These are phyloP conservation scores for Penicillium dipodomyicola DNA, from an alignment of 495 filamentous ascomycete genomes.

Conservation along the genomic window DNA sequence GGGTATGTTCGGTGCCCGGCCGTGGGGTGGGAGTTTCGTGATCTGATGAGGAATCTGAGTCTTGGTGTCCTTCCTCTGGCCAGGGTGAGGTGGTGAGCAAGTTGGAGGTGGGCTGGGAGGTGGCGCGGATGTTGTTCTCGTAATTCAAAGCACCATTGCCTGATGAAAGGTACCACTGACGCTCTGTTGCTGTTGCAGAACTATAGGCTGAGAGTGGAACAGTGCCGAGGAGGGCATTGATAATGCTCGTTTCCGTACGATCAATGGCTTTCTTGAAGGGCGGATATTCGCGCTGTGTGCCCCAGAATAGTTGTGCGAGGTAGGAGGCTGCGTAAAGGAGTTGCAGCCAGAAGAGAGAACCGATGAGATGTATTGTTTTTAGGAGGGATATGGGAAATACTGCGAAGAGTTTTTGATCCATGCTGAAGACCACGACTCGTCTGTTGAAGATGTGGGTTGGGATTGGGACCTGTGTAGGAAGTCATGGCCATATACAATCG, in stretches of 20 bases:
- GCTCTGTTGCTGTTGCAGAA: slow-evolving; percentile 17
- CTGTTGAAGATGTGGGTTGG: too few species aligned
- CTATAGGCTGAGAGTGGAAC: slow-evolving; percentile 17
- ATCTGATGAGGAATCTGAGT: neutral
- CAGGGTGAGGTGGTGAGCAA: neutral
- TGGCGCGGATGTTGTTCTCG: neutral
- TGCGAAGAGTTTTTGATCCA: slow-evolving; percentile 5
- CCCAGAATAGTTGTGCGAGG: slow-evolving; percentile 16
- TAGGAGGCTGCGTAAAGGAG: slow-evolving; percentile 22
- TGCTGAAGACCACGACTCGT: neutral
- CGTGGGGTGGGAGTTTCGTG: neutral
- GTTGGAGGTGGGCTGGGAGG: neutral
- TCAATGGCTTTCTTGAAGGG: slow-evolving; percentile 17
- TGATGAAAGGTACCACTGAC: neutral
- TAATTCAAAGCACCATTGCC: neutral
- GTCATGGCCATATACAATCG: neutral
- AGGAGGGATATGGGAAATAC: slow-evolving; percentile 19
- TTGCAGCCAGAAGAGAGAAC: slow-evolving; percentile 21
- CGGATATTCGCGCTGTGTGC: slow-evolving; percentile 11
- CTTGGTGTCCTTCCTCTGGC: neutral
- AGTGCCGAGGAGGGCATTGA: slow-evolving; percentile 17
- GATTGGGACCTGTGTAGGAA: neutral
- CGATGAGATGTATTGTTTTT: slow-evolving; percentile 17
- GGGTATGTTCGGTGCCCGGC: neutral
- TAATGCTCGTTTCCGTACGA: slow-evolving; percentile 11